A percentile compares a stretch with the other conserved stretches of the same genome.
Conservation (phyloP, 768 basidiomycete species). For the Russula olivacea region DNA sequence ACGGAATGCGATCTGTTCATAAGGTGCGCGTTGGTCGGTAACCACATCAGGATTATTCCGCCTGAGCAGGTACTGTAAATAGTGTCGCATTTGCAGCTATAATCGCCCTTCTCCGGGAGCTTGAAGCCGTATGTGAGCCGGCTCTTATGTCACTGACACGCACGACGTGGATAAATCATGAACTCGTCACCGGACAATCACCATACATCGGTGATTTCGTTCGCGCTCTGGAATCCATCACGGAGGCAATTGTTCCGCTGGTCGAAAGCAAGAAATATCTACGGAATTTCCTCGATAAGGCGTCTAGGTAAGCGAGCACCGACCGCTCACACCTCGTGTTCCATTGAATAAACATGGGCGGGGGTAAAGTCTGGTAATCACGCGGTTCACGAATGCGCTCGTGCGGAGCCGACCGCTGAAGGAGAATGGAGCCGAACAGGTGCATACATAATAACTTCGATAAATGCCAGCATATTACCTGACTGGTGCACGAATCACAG, state of each 20-base stretch:
- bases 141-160: slow-evolving; percentile 71
- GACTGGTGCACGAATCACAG: slow-evolving; percentile 35
- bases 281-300: slow-evolving; percentile 90
- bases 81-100: slow-evolving; percentile 87
- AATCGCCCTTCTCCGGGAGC: slow-evolving; percentile 69
- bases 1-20: slow-evolving; percentile 85
- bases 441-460: slow-evolving; percentile 39
- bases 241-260: slow-evolving; percentile 68
- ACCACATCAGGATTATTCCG: not conserved
- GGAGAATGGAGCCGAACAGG: slow-evolving; percentile 96
- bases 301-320: slow-evolving; percentile 60
- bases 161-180: slow-evolving; percentile 70
- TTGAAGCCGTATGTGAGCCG: slow-evolving; percentile 79
- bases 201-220: slow-evolving; percentile 74
- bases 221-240: slow-evolving; percentile 65
- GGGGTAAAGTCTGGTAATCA: slow-evolving; percentile 59
- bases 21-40: slow-evolving; percentile 46
- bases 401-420: slow-evolving; percentile 87
- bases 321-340: not conserved
- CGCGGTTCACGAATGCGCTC: slow-evolving; percentile 82
- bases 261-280: slow-evolving; percentile 95
- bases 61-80: not conserved
- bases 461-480: not conserved
- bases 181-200: slow-evolving; percentile 84
- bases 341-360: not conserved